Evolutionary conservation across 2,329 filamentous ascomycete genomes (phyloP), one percentile per base, ranked within the genome.

Genomic region (Graphilbum ipis-grandicollis): DNA sequence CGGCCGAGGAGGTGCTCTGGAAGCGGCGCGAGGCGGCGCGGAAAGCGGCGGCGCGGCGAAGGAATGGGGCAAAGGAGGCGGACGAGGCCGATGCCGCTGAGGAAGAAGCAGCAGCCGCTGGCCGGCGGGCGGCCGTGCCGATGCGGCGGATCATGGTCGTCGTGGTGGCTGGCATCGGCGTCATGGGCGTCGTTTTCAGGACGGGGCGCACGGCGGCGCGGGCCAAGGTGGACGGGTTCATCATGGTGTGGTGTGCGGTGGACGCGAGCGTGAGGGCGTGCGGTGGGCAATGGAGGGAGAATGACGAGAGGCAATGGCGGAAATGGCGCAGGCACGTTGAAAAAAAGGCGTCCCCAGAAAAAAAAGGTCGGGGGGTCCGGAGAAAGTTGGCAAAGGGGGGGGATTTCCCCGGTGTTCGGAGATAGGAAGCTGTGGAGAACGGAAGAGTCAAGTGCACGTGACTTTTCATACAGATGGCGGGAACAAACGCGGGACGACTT

Each of bases 201-300:
- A 64, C 53, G 36, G 68, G 71, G 50, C 68, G 65, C 52, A 64
- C 57, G 49, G 56, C 53, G 46, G 64, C 62, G 56, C 64, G 65
- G 58, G 68, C 57, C 51, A 72, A 52, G 51, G 57, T 57, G 45
- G 55, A 60, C 30, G 65, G 57, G 46, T 63, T 56, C 43, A 61
- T 58, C 56, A 65, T 66, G 34, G 34, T 23, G 26, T 18, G 14
- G 21, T 23, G 21, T 23, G 21, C 21, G 21, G 21, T 23, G 21
- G 5, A 10, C 21, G 21, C n/a, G n/a, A n/a, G n/a, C n/a, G 21
- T 23, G 21, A 6, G 21, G 5, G 21, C 10, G 21, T 23, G 21
- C 10, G 5, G 21, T 23, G 21, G n/a, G n/a, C n/a, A n/a, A n/a
- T n/a, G n/a, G n/a, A n/a, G n/a, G n/a, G n/a, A n/a, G n/a, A n/a